Base-by-base conservation (phyloP, 1,139 yeast genomes). In the Pichiaceae sp. region DNA sequence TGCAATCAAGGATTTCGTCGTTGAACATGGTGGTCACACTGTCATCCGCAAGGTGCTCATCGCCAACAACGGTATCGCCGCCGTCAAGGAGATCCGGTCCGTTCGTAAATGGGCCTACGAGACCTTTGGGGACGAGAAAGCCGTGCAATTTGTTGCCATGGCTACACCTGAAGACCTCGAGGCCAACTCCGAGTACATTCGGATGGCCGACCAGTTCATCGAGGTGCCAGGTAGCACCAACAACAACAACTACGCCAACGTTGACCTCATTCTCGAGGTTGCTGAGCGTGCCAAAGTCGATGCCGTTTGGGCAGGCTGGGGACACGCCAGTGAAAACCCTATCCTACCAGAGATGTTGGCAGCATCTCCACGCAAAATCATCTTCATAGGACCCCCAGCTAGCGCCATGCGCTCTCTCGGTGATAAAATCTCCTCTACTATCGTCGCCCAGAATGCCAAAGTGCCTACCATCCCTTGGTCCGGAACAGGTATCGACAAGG, bases 231-330 rank as follows among this genome's bases (percentile, higher is more conserved):
- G 99, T 54, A 98, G 98, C 39, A 91, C 97, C 40, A 93, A 93
- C 65, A 91, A 91, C 68, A 91, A 91, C 64, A 91, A 91, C 63
- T 89, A 89, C 59, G 98, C 99, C 52, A 91, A 91, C 56, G 99
- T 91, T 44, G 98, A 93, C 51, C 71, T 91, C 47, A 91, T 91
- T 62, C 96, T 91, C 35, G 99, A 91, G 56, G 70, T 91, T 40
- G 99, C 99, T 31, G 98, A 91, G 66, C 81, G 96, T 66, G 81
- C 95, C 36, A 76, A 86, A 48, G 97, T 84, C 41, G 95, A 91
- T 59, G 99, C 98, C 19, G 99, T 91, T 42, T 91, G 99, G 99
- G 98, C 99, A 26, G 99, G 99, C 51, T 83, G 97, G 97, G 99
- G 99, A 52, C 98, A 93, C 60, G 99, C 99, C 28, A 85, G 96